These are phyloP conservation scores for Lasiosphaeris hirsuta DNA, from an alignment of 495 filamentous ascomycete genomes.

Conservation along the genomic window DNA sequence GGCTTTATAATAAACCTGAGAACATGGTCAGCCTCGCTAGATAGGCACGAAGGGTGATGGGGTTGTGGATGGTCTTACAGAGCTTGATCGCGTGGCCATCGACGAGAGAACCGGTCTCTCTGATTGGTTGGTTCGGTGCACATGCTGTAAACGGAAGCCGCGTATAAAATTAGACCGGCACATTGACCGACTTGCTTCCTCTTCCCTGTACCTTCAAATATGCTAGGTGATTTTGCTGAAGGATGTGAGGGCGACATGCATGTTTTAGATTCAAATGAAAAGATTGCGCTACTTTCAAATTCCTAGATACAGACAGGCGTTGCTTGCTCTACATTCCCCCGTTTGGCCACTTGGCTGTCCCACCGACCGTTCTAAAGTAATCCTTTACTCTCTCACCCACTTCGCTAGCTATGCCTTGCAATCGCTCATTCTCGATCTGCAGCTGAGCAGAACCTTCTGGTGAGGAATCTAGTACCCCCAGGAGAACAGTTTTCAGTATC, in stretches of 20 bases:
- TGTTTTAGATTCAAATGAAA: too few species aligned
- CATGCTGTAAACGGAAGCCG: slow-evolving; percentile 30
- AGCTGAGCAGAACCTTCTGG: slow-evolving; percentile 28
- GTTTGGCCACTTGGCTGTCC: neutral
- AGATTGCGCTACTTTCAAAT: too few species aligned
- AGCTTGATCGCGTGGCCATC: neutral
- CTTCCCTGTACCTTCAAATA: too few species aligned
- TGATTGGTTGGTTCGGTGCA: slow-evolving; percentile 34
- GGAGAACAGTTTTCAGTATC: slow-evolving; percentile 34
- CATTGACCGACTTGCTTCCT: too few species aligned
- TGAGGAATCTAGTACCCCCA: slow-evolving; percentile 32
- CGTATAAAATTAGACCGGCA: too few species aligned
- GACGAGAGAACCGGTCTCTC: neutral
- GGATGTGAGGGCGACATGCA: too few species aligned
- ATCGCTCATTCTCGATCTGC: slow-evolving; percentile 30
- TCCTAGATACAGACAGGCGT: too few species aligned
- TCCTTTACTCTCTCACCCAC: slow-evolving; percentile 18
- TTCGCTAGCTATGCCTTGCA: slow-evolving; percentile 29
- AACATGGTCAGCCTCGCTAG: too few species aligned
- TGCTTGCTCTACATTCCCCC: too few species aligned
- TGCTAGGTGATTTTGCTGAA: too few species aligned
- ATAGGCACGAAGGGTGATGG: too few species aligned
- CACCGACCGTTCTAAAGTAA: neutral
- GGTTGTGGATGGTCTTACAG: neutral
- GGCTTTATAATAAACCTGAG: too few species aligned